Conservation (phyloP, 306 rosid genomes). For the Acacia crassicarpa region DNA sequence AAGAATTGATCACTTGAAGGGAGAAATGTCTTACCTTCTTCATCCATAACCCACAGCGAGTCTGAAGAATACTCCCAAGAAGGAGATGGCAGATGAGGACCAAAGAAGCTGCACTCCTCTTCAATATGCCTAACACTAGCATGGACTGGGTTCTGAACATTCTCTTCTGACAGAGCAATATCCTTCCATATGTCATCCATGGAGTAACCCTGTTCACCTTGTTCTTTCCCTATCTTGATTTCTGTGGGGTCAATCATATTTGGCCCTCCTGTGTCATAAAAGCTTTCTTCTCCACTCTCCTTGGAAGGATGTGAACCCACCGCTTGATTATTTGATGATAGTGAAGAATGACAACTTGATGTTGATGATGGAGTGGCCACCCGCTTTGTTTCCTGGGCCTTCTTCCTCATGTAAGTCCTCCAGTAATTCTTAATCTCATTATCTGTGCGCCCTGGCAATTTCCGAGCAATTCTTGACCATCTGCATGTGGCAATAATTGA, state of each 20-base stretch:
- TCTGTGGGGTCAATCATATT: constrained; percentile 26
- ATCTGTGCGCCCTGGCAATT: constrained; percentile 93
- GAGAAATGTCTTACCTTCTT: constrained; percentile 49
- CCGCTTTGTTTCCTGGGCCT: constrained; percentile 73
- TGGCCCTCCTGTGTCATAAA: constrained; percentile 76
- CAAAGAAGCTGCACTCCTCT: constrained; percentile 46
- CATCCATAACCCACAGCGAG: constrained; percentile 62
- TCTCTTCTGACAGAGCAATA: constrained; percentile 56
- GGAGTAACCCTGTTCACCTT: constrained; percentile 43
- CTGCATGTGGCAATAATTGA: constrained; percentile 34
- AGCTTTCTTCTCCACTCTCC: constrained; percentile 69
- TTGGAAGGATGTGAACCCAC: constrained; percentile 47
- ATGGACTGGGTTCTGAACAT: constrained; percentile 34
- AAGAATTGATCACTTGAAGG: constrained; percentile 48
- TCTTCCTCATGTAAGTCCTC: constrained; percentile 95
- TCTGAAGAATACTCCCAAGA: constrained; percentile 65
- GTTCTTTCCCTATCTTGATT: constrained; percentile 33
- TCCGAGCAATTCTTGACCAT: constrained; percentile 95
- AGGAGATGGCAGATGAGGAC: constrained; percentile 45
- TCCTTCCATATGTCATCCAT: constrained; percentile 98
- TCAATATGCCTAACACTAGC: constrained; percentile 36
- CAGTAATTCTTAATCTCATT: constrained; percentile 96
- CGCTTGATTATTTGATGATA: constrained; percentile 50
- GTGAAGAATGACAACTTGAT: constrained; percentile 43
- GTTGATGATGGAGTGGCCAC: constrained; percentile 32